These are phyloP conservation scores for Mycena chlorophos DNA, from an alignment of 768 basidiomycete species.

Conservation along the genomic window DNA sequence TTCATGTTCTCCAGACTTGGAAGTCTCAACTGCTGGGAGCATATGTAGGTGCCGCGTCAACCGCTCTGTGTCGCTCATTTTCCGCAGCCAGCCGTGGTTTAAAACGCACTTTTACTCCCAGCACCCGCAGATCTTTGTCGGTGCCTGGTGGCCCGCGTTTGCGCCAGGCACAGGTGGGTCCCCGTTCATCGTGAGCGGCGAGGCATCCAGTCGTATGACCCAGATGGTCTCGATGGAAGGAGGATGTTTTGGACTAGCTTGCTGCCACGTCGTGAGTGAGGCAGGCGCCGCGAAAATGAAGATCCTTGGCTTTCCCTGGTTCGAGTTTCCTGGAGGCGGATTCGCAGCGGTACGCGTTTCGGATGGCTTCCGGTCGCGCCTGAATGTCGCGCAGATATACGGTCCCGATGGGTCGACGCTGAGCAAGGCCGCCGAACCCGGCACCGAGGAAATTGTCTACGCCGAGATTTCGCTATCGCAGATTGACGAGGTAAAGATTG, in stretches of 20 bases:
- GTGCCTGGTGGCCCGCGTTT: slow-evolving; percentile 35
- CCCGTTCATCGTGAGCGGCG: slow-evolving; percentile 32
- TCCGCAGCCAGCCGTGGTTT: slow-evolving; percentile 31
- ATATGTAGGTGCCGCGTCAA: slow-evolving; percentile 24
- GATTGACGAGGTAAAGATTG: slow-evolving; percentile 31
- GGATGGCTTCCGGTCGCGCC: background rate
- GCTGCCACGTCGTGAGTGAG: slow-evolving; percentile 31
- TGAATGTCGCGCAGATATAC: slow-evolving; percentile 25
- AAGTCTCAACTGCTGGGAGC: slow-evolving; percentile 33
- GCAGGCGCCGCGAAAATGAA: slow-evolving; percentile 33
- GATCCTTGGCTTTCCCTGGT: slow-evolving; percentile 30
- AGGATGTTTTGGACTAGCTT: slow-evolving; percentile 31
- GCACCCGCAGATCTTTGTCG: slow-evolving; percentile 32
- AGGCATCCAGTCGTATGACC: slow-evolving; percentile 32
- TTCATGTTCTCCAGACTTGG: slow-evolving; percentile 20
- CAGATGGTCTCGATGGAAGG: slow-evolving; percentile 33
- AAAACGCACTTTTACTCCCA: slow-evolving; percentile 34
- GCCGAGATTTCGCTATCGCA: slow-evolving; percentile 31
- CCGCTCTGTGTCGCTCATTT: background rate
- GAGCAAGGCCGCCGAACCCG: slow-evolving; percentile 25
- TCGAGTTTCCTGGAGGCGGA: slow-evolving; percentile 30
- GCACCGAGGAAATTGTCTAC: slow-evolving; percentile 29
- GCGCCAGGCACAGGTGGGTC: slow-evolving; percentile 27
- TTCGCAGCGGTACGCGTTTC: slow-evolving; percentile 23
- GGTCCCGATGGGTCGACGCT: slow-evolving; percentile 32